Evolutionary conservation across 2,329 filamentous ascomycete genomes (phyloP), one percentile per base, ranked within the genome.

Genomic region (Drechslerella coelobrocha): DNA sequence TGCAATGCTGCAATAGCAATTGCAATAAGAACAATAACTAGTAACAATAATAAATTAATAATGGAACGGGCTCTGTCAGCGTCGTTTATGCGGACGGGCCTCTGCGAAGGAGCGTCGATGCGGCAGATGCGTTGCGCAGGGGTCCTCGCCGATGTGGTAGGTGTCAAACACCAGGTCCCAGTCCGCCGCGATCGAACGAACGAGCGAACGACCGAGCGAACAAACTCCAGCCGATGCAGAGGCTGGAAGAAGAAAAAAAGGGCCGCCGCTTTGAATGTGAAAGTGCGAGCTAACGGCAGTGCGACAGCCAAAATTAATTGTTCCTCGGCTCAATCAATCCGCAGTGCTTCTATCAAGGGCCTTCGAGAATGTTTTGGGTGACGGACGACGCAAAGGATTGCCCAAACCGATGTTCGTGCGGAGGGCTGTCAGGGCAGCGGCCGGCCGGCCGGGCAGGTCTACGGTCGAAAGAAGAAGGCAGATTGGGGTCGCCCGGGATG

Each of bases 261-360:
- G 59, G 19, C 65, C 66, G 66, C 59, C 53, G 53, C 66, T 60
- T 54, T 63, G 53, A 63, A 71, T 51, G 66, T 63, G 66, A 63
- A 71, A 56, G 54, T 61, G 52, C 47, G 43, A 54, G 54, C 31
- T 47, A 34, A 23, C 37, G 47, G 23, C 31, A 41, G 59, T 63
- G 59, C 59, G 54, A 71, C 59, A 71, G 27, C 23, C 6, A 12
- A 12, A 31, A 31, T n/a, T n/a, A n/a, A 51, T 50, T 63, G 59
- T 71, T 63, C 66, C 66, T 71, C 66, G 66, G 66, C 66, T 63
- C 54, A 60, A 31, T 61, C n/a, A n/a, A n/a, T n/a, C n/a, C n/a
- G 23, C 41, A 27, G 14, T 52, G 34, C 26, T 63, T 55, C 50
- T 55, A 55, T 55, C 41, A 53, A 45, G 52, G 47, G 50, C 59